Evolutionary conservation across 2,329 filamentous ascomycete genomes (phyloP).

Genomic region (Cordyceps cicadae): DNA sequence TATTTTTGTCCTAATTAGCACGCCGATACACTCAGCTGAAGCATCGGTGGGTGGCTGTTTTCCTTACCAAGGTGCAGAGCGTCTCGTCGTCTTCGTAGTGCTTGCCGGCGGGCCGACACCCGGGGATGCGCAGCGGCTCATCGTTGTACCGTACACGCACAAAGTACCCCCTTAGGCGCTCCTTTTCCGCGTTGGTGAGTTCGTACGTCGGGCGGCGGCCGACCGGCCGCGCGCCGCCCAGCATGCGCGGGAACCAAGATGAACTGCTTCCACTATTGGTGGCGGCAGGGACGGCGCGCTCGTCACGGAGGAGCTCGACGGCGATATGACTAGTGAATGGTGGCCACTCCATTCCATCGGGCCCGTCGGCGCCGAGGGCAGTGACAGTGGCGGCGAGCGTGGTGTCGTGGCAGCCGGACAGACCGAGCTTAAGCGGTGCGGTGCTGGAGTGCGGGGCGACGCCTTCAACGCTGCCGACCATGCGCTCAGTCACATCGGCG

Average conservation of each 20-base stretch:
- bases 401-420: slow-evolving; percentile 89
- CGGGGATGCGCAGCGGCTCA: slow-evolving; percentile 68
- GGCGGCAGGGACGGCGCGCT: slow-evolving; percentile 18
- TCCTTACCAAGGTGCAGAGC: slow-evolving; percentile 75
- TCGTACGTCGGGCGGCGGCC: slow-evolving; percentile 51
- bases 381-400: slow-evolving; percentile 74
- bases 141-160: slow-evolving; percentile 92
- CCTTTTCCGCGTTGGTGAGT: slow-evolving; percentile 49
- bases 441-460: background rate
- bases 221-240: slow-evolving; percentile 32
- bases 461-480: slow-evolving; percentile 56
- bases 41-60: too few relatives aligned
- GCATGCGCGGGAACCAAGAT: slow-evolving; percentile 20
- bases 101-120: slow-evolving; percentile 66
- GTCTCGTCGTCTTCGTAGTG: slow-evolving; percentile 80
- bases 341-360: slow-evolving; percentile 57
- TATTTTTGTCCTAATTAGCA: slow-evolving; percentile 23
- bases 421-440: slow-evolving; percentile 57
- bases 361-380: slow-evolving; percentile 70
- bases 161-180: slow-evolving; percentile 65
- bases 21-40: background rate
- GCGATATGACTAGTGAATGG: slow-evolving; percentile 90
- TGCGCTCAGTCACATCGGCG: slow-evolving; percentile 72
- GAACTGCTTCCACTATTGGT: slow-evolving; percentile 17
- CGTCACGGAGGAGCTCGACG: slow-evolving; percentile 72